These are phyloP conservation scores for Zasmidium citrigriseum DNA, from an alignment of 2,329 filamentous ascomycete genomes.

Conservation along the genomic window DNA sequence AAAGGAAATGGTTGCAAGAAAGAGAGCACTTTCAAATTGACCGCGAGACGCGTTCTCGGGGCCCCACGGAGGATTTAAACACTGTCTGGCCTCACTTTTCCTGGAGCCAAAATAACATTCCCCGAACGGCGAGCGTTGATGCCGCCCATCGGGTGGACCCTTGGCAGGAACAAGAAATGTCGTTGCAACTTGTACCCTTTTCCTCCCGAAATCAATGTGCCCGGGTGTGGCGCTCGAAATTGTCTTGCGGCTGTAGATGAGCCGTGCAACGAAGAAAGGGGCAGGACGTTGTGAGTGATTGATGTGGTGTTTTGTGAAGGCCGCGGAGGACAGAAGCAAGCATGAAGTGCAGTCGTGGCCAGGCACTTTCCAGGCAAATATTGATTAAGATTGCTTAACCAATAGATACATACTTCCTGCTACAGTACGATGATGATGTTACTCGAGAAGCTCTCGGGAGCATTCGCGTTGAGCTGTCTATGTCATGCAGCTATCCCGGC, in stretches of 20 bases:
- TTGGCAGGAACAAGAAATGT: constrained; percentile 5
- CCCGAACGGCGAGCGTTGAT: background rate
- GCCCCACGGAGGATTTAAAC: background rate
- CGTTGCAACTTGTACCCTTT: background rate
- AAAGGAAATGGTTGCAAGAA: background rate
- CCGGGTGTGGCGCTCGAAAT: background rate
- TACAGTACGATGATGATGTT: background rate
- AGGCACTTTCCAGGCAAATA: no score
- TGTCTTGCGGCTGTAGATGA: background rate
- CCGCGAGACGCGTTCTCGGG: background rate
- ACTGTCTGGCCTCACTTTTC: background rate
- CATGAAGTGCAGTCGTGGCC: no score
- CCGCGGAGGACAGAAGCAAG: no score
- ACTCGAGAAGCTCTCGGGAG: background rate
- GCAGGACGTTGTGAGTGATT: background rate
- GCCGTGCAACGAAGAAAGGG: background rate
- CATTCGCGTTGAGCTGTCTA: background rate
- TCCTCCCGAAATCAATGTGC: background rate
- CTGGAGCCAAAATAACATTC: background rate
- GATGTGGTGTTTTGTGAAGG: background rate
- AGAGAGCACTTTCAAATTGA: background rate
- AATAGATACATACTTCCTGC: background rate
- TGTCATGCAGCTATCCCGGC: background rate
- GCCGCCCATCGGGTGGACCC: background rate
- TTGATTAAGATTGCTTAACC: no score